These are phyloP conservation scores for Bryoglossum gracile DNA, from an alignment of 495 filamentous ascomycete genomes.

Conservation along the genomic window DNA sequence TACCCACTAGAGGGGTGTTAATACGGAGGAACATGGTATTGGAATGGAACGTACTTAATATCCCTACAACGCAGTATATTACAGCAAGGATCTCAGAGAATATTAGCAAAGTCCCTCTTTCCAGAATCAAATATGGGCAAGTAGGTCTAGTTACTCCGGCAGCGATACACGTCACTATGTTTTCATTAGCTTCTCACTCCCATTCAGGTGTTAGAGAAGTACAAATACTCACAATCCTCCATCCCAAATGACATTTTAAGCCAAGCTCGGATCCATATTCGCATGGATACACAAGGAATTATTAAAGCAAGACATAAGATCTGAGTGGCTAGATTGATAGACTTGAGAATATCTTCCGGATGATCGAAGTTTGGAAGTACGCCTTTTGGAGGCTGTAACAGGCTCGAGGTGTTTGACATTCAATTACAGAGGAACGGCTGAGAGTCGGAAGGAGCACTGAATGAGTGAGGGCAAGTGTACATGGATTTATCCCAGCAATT, in stretches of 20 bases:
- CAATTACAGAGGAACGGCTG: not conserved
- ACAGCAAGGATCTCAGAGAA: not conserved
- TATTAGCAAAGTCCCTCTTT: no score
- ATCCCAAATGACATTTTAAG: constrained; percentile 31
- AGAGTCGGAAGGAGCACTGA: not conserved
- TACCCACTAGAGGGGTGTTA: not conserved
- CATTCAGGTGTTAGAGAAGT: no score
- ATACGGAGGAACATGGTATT: not conserved
- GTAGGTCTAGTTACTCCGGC: constrained; percentile 39
- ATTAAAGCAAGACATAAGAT: constrained; percentile 39
- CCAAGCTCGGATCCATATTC: constrained; percentile 32
- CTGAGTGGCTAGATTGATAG: constrained; percentile 37
- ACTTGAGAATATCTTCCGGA: constrained; percentile 32
- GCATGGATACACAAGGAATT: constrained; percentile 32
- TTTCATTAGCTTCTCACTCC: no score
- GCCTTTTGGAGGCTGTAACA: constrained; percentile 9
- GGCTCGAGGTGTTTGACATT: constrained; percentile 1
- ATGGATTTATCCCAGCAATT: no score
- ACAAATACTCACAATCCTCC: constrained; percentile 38
- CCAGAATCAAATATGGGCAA: no score
- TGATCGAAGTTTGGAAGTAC: constrained; percentile 19
- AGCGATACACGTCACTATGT: constrained; percentile 4
- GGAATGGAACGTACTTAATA: not conserved
- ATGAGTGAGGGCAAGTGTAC: not conserved
- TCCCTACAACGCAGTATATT: not conserved